Percentiles rank a stretch among this genome's conserved stretches.
Conservation (phyloP, 1,284 basidiomycete species). For the Trichosporon sp. region DNA sequence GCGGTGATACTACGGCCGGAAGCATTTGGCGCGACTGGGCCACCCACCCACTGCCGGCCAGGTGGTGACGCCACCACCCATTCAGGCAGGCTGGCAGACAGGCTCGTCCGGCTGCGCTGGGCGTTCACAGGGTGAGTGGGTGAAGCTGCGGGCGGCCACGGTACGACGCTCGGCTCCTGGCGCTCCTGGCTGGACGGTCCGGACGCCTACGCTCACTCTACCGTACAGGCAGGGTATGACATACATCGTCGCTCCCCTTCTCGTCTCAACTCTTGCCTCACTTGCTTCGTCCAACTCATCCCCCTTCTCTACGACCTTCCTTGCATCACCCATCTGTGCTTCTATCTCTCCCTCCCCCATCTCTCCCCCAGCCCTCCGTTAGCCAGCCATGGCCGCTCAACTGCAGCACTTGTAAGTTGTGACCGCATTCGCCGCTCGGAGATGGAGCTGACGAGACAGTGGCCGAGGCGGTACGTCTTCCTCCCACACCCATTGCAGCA, state of each 20-base stretch:
- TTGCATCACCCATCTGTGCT: not conserved
- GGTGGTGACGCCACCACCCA: constrained; percentile 4
- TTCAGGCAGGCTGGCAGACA: not conserved
- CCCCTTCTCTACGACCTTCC: not conserved
- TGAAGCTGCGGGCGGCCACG: not conserved
- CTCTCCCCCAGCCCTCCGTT: not conserved
- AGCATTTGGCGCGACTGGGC: not conserved
- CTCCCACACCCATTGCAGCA: not conserved
- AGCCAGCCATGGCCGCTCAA: constrained; percentile 38
- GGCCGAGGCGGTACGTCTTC: constrained; percentile 50
- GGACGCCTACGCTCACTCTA: not conserved
- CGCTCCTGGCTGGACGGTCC: not conserved
- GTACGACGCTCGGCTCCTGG: not conserved
- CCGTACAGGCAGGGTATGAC: not conserved
- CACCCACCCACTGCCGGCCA: not conserved
- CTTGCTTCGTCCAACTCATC: not conserved
- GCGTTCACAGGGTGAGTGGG: not conserved
- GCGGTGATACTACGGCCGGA: constrained; percentile 6
- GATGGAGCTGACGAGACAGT: constrained; percentile 39
- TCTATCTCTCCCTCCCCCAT: not conserved
- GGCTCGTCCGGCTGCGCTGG: too few species aligned
- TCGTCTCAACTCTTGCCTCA: not conserved
- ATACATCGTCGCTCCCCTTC: constrained; percentile 4
- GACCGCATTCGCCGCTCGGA: not conserved
- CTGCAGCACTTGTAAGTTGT: constrained; percentile 53